A percentile compares a stretch with the other conserved stretches of the same genome.
Conservation (phyloP, 768 basidiomycete species). For the Gloeopeniophorella convolvens region DNA sequence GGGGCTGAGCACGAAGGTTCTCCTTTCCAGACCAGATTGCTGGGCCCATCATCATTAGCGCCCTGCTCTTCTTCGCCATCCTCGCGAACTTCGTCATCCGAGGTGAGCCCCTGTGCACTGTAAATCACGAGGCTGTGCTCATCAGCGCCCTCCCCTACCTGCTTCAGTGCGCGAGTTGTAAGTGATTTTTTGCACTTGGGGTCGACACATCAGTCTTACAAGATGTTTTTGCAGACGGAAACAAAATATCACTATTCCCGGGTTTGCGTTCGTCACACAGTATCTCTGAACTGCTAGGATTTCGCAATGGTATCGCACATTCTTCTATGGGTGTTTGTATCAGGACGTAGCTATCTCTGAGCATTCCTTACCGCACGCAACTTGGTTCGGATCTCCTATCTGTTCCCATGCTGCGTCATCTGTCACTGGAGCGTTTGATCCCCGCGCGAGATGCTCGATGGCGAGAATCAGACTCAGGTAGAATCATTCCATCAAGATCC, state of each 20-base stretch:
- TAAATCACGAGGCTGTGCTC: neutral
- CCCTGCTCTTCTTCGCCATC: conserved; percentile 79
- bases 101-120: conserved; percentile 36
- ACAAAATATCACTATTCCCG: conserved; percentile 17
- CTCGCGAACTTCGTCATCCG: conserved; percentile 84
- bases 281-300: conserved; percentile 5
- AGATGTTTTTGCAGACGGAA: conserved; percentile 6
- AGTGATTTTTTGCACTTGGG: neutral
- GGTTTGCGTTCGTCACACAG: conserved; percentile 9
- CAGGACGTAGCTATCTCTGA: too few relatives aligned
- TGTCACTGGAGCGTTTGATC: too few relatives aligned
- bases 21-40: conserved; percentile 57
- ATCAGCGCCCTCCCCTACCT: neutral
- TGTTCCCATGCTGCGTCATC: too few relatives aligned
- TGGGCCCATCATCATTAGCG: conserved; percentile 80
- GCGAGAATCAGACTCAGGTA: too few relatives aligned
- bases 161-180: conserved; percentile 20
- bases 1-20: too few relatives aligned
- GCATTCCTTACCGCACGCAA: too few relatives aligned
- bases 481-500: too few relatives aligned
- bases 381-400: too few relatives aligned
- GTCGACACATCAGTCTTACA: neutral
- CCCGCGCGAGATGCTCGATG: too few relatives aligned
- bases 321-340: too few relatives aligned
- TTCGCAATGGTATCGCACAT: too few relatives aligned